Conservation (phyloP, 148 eudicot species). For the Beta vulgaris region DNA sequence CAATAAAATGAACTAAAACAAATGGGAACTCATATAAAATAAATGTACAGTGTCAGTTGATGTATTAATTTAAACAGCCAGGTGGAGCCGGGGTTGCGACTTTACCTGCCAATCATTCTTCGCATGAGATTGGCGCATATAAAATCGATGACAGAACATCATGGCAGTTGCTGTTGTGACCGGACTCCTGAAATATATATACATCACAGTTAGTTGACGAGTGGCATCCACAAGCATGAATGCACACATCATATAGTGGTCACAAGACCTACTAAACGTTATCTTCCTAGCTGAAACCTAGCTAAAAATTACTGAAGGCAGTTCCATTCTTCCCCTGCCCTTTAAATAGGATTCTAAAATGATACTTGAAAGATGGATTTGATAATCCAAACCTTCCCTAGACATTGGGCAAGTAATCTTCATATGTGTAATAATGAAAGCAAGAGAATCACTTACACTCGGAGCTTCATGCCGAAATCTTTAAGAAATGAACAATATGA, state of each 20-base stretch:
- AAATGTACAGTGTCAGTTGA: not conserved
- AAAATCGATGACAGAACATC: constrained; percentile 76
- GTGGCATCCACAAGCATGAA: not conserved
- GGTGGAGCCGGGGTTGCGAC: not conserved
- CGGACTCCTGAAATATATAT: constrained; percentile 55
- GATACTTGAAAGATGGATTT: not conserved
- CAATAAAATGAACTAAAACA: not conserved
- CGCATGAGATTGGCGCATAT: constrained; percentile 73
- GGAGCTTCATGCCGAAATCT: constrained; percentile 68
- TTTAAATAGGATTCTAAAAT: not conserved
- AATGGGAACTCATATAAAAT: not conserved
- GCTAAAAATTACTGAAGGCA: not conserved
- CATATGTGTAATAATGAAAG: not conserved
- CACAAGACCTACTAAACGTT: not conserved
- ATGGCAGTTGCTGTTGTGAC: constrained; percentile 62
- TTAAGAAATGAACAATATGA: constrained; percentile 59
- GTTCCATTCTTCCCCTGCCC: not conserved
- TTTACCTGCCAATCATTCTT: constrained; percentile 80
- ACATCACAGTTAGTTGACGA: constrained; percentile 6
- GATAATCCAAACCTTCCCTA: not conserved
- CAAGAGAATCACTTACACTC: constrained; percentile 48
- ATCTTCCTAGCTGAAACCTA: not conserved
- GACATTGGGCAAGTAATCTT: not conserved
- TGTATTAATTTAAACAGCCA: not conserved
- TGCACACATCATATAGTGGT: not conserved